These are phyloP conservation scores for Brassica hybrid DNA, from an alignment of 441 rosid species.

Conservation along the genomic window DNA sequence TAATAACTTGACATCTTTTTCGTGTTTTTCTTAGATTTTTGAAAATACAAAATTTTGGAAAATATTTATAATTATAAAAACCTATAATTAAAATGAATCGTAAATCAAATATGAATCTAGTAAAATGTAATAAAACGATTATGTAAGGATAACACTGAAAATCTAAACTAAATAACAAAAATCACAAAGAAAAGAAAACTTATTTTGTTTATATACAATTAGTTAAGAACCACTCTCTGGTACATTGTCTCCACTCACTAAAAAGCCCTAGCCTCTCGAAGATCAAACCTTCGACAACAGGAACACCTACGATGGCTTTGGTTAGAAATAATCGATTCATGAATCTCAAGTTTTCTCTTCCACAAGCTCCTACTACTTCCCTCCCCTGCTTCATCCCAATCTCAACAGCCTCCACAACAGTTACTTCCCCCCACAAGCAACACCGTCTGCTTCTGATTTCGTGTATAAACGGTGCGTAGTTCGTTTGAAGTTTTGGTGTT, in stretches of 20 bases:
- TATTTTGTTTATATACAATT: not conserved
- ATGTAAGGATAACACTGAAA: not conserved
- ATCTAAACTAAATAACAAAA: not conserved
- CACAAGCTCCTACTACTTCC: constrained; percentile 57
- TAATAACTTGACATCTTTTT: not conserved
- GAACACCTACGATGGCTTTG: constrained; percentile 55
- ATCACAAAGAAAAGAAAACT: not conserved
- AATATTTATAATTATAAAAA: no score
- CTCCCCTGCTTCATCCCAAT: constrained; percentile 38
- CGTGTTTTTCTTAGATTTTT: not conserved
- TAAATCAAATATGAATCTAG: not conserved
- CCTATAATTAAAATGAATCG: no score
- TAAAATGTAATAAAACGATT: not conserved
- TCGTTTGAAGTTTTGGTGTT: not conserved
- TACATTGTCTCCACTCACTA: not conserved
- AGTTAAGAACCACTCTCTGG: not conserved
- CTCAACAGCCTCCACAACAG: constrained; percentile 15
- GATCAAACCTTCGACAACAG: constrained; percentile 16
- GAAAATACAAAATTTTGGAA: not conserved
- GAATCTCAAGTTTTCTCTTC: constrained; percentile 73
- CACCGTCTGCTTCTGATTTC: constrained; percentile 37
- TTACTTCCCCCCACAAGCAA: constrained; percentile 18
- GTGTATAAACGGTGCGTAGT: no score
- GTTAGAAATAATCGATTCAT: constrained; percentile 70
- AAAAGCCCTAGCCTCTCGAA: not conserved